Evolutionary conservation across 2,329 filamentous ascomycete species (phyloP).

Genomic region (Fusarium pilosicola): DNA sequence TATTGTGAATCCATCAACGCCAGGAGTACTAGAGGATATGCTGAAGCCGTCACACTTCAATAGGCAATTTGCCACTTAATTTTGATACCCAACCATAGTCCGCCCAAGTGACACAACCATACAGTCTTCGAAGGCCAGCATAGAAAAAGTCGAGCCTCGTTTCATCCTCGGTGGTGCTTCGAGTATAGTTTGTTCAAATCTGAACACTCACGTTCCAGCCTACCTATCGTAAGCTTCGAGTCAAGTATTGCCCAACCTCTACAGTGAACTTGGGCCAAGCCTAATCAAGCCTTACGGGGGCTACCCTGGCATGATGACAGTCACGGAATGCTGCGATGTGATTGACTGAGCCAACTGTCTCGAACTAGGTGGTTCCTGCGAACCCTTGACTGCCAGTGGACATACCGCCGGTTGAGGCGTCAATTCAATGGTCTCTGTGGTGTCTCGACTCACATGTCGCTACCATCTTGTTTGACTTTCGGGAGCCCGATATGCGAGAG

Average conservation of each 20-base stretch:
- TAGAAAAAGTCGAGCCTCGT: background rate
- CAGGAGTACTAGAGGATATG: background rate
- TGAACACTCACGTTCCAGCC: background rate
- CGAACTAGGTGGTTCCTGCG: conserved; percentile 43
- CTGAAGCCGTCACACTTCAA: background rate
- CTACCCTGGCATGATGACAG: conserved; percentile 25
- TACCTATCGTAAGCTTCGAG: conserved; percentile 10
- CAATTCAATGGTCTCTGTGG: conserved; percentile 23
- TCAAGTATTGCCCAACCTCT: conserved; percentile 13
- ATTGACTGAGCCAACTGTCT: conserved; percentile 40
- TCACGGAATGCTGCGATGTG: conserved; percentile 24
- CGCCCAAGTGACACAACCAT: background rate
- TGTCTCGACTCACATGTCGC: conserved; percentile 19
- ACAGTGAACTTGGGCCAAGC: conserved; percentile 17
- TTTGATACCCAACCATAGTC: background rate
- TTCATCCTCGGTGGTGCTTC: conserved; percentile 4
- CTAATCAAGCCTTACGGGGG: conserved; percentile 17
- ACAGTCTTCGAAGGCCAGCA: background rate
- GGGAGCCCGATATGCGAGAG: conserved; percentile 29
- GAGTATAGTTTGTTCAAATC: background rate
- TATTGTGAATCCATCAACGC: background rate
- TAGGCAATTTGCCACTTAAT: background rate
- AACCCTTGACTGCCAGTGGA: conserved; percentile 37
- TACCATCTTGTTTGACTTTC: conserved; percentile 26
- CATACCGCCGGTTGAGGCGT: conserved; percentile 7